These are phyloP conservation scores for Isabelozyma pseudorhagii DNA, from an alignment of 805 yeast genomes.

Conservation along the genomic window DNA sequence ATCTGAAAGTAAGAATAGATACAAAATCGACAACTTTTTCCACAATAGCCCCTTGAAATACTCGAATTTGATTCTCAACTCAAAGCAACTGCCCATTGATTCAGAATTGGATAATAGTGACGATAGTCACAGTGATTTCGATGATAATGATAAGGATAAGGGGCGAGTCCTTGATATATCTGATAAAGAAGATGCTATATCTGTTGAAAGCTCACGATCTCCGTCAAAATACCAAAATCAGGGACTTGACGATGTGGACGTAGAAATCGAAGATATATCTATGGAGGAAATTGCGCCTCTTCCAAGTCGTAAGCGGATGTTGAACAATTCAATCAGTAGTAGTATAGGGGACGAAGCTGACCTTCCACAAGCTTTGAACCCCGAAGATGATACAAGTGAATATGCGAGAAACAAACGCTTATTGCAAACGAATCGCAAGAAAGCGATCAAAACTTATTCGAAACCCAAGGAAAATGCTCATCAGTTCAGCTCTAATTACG, in stretches of 20 bases:
- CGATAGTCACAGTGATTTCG: neutral
- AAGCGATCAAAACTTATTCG: neutral
- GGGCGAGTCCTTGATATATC: neutral
- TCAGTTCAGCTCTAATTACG: neutral
- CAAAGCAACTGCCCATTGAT: neutral
- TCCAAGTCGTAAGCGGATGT: neutral
- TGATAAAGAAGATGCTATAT: constrained; percentile 1
- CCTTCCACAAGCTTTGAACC: neutral
- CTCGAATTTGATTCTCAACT: neutral
- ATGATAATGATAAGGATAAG: constrained; percentile 1
- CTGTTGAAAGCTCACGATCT: neutral
- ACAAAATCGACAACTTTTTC: neutral
- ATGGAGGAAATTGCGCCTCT: neutral
- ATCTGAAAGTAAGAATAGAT: neutral
- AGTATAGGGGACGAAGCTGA: neutral
- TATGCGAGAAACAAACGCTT: neutral
- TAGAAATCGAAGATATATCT: neutral
- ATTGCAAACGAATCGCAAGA: neutral
- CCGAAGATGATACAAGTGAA: neutral
- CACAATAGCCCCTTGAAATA: neutral
- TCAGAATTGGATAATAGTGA: neutral
- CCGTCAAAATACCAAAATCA: neutral
- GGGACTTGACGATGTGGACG: neutral
- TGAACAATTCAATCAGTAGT: neutral
- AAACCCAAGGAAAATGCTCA: neutral